Percentiles rank a stretch among this genome's conserved stretches.
phyloP scores from a whole-genome alignment of 2,329 filamentous ascomycete genomes.

The Paecilomyces fulvus region DNA sequence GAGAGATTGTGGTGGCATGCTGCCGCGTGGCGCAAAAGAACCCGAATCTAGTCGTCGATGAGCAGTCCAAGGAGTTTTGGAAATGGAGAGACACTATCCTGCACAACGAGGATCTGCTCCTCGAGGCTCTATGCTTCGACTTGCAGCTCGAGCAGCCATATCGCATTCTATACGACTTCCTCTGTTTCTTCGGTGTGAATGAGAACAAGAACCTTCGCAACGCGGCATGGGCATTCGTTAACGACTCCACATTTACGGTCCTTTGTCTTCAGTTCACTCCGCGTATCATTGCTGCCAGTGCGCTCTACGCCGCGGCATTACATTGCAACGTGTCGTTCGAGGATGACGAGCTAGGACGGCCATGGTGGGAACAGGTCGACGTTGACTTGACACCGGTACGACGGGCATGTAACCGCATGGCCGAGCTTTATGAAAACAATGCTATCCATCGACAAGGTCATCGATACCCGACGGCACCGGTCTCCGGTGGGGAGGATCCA shows the following conservation, averaged over 20 bases:
- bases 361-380: conserved; percentile 80
- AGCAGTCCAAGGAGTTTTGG: conserved; percentile 98
- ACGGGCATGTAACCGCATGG: conserved; percentile 68
- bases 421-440: conserved; percentile 43
- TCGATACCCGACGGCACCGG: conserved; percentile 32
- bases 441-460: conserved; percentile 36
- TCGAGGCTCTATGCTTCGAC: conserved; percentile 90
- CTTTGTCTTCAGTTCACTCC: conserved; percentile 74
- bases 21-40: conserved; percentile 95
- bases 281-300: conserved; percentile 71
- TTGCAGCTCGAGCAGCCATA: conserved; percentile 85
- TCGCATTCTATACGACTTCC: conserved; percentile 70
- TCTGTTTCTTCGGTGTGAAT: conserved; percentile 63
- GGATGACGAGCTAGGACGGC: conserved; percentile 62
- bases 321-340: conserved; percentile 64
- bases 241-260: conserved; percentile 77
- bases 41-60: conserved; percentile 78
- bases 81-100: conserved; percentile 92
- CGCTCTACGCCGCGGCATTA: conserved; percentile 77
- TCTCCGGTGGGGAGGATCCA: conserved; percentile 22
- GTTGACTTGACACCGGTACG: conserved; percentile 63
- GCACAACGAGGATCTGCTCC: conserved; percentile 82
- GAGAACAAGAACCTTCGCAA: conserved; percentile 78
- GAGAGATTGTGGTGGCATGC: conserved; percentile 86
- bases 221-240: conserved; percentile 86